phyloP scores from a whole-genome alignment of 768 basidiomycete species.

The Amanita inopinata region DNA sequence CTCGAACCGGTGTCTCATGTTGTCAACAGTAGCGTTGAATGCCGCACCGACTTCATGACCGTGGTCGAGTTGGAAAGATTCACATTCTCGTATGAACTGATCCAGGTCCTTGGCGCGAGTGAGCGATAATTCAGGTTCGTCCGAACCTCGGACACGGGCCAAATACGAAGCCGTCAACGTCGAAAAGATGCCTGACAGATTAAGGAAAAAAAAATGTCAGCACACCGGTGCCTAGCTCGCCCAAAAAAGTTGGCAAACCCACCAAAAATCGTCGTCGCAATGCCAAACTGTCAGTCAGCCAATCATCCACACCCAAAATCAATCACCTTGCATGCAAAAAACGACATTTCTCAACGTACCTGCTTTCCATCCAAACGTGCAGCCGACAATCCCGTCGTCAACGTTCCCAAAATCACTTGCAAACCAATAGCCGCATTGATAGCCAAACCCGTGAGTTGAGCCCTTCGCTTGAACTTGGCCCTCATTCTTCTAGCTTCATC shows the following conservation, averaged over 20 bases:
- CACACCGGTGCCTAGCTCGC: background rate
- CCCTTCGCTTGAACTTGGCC: slow-evolving; percentile 37
- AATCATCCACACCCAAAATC: background rate
- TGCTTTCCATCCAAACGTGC: slow-evolving; percentile 25
- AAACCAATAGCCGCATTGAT: slow-evolving; percentile 45
- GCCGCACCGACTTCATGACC: slow-evolving; percentile 31
- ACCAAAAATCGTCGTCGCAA: slow-evolving; percentile 30
- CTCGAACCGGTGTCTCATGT: slow-evolving; percentile 34
- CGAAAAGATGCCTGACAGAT: slow-evolving; percentile 43
- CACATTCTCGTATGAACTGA: slow-evolving; percentile 53
- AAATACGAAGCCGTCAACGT: slow-evolving; percentile 67
- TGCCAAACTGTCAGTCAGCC: slow-evolving; percentile 28
- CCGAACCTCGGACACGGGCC: slow-evolving; percentile 57
- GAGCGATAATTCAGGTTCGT: slow-evolving; percentile 59
- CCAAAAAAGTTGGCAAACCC: slow-evolving; percentile 3
- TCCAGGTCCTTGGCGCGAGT: slow-evolving; percentile 51
- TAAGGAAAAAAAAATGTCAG: too few relatives aligned
- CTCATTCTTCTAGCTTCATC: slow-evolving; percentile 34
- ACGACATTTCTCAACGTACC: slow-evolving; percentile 20
- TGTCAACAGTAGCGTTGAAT: slow-evolving; percentile 24
- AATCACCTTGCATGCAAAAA: background rate
- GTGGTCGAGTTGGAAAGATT: slow-evolving; percentile 48
- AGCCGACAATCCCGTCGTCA: slow-evolving; percentile 58
- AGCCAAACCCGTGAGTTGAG: slow-evolving; percentile 26
- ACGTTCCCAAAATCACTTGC: slow-evolving; percentile 54